Percentiles rank a stretch among this genome's conserved stretches.
Conservation (phyloP, 2,329 filamentous ascomycete species). For the Calonectria leucothoes region DNA sequence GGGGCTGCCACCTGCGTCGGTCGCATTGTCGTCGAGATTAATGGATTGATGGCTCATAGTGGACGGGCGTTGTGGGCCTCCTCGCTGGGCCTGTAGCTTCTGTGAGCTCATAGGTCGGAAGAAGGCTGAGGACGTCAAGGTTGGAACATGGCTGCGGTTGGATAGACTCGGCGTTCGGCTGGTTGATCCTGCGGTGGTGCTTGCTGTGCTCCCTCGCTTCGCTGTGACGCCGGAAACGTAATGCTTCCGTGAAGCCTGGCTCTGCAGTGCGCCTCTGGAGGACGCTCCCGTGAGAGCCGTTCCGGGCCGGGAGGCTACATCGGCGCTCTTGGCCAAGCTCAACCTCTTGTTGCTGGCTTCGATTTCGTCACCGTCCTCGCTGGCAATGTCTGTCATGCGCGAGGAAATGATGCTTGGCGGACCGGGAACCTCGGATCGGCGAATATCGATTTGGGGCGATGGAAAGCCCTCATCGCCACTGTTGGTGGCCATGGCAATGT, state of each 20-base stretch:
- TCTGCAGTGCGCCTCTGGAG: slow-evolving; percentile 60
- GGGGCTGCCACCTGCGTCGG: slow-evolving; percentile 56
- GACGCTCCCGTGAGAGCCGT: slow-evolving; percentile 64
- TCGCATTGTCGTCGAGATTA: slow-evolving; percentile 54
- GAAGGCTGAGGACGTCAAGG: slow-evolving; percentile 89
- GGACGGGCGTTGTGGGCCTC: slow-evolving; percentile 61
- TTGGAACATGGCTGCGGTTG: slow-evolving; percentile 89
- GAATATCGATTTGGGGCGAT: slow-evolving; percentile 54
- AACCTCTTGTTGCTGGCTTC: slow-evolving; percentile 45
- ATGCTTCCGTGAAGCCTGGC: slow-evolving; percentile 67
- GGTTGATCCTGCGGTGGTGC: slow-evolving; percentile 63
- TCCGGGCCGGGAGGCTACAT: slow-evolving; percentile 62
- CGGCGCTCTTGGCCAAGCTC: slow-evolving; percentile 52
- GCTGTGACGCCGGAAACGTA: slow-evolving; percentile 55
- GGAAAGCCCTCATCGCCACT: slow-evolving; percentile 54
- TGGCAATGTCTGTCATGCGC: slow-evolving; percentile 75
- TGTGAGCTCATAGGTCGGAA: slow-evolving; percentile 98
- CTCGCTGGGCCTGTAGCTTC: slow-evolving; percentile 89
- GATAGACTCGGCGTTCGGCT: slow-evolving; percentile 68
- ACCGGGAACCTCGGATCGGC: slow-evolving; percentile 56
- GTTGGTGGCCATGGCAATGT: slow-evolving; percentile 52
- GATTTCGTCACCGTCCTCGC: slow-evolving; percentile 64
- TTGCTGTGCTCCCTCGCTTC: slow-evolving; percentile 56
- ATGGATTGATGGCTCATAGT: slow-evolving; percentile 52
- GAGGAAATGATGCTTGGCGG: slow-evolving; percentile 77